Percentiles rank a stretch among this genome's conserved stretches.
phyloP scores from a whole-genome alignment of 306 rosid genomes.

The Macrotyloma uniflorum region DNA sequence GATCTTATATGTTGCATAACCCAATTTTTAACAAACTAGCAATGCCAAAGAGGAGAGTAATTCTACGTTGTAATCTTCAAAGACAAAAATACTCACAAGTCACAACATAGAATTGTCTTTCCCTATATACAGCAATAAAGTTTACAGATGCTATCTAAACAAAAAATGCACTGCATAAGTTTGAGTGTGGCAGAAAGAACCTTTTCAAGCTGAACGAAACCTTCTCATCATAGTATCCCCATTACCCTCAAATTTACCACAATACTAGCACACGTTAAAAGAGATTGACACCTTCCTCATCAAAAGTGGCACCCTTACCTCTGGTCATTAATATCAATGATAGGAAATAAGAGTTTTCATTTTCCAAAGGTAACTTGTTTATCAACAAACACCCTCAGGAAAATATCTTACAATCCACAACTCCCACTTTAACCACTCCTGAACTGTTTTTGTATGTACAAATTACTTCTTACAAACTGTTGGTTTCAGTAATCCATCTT shows the following conservation, averaged over 20 bases:
- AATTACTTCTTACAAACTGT: neutral
- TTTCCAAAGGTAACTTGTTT: neutral
- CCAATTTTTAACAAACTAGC: neutral
- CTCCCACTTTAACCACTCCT: neutral
- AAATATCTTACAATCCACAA: neutral
- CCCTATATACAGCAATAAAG: neutral
- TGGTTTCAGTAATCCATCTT: neutral
- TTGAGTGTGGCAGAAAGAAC: neutral
- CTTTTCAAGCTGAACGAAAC: neutral
- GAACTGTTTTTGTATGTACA: neutral
- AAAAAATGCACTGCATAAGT: neutral
- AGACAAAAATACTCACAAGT: neutral
- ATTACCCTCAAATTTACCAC: neutral
- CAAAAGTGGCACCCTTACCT: neutral
- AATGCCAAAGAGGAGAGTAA: neutral
- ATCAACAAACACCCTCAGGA: neutral
- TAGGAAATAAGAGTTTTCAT: neutral
- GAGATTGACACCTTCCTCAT: neutral
- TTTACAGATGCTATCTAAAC: neutral
- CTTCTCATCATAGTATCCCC: neutral
- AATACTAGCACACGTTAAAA: neutral
- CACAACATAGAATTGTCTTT: neutral
- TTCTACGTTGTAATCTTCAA: neutral
- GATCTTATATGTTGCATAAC: neutral
- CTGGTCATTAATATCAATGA: neutral